Evolutionary conservation across 208 protist genomes (phyloP).

Genomic region (Leishmania martiniquensis): DNA sequence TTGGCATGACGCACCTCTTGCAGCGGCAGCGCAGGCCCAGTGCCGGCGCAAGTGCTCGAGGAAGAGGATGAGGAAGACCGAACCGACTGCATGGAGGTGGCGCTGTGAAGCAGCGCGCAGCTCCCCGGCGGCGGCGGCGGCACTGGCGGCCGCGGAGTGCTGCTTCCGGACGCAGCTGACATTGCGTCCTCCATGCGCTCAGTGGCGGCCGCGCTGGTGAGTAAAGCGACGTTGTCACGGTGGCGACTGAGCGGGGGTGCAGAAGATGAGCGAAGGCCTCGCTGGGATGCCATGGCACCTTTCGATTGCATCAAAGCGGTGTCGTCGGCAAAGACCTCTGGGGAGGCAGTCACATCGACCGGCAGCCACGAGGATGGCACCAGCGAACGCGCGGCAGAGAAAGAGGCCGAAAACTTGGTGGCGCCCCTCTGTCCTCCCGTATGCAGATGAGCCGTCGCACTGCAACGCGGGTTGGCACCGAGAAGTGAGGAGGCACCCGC

Average conservation of each 20-base stretch:
- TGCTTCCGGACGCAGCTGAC: conserved; percentile 1
- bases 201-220: not conserved
- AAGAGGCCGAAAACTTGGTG: not conserved
- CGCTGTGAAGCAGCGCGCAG: conserved; percentile 15
- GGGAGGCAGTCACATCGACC: not conserved
- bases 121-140: conserved; percentile 10
- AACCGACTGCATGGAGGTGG: not conserved
- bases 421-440: not conserved
- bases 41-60: not conserved
- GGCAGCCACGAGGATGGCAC: conserved; percentile 20
- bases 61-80: conserved; percentile 4
- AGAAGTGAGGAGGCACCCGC: not conserved
- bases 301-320: not conserved
- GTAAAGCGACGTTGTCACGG: not conserved
- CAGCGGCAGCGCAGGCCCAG: conserved; percentile 11
- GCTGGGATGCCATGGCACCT: not conserved
- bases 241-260: not conserved
- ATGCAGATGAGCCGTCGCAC: not conserved
- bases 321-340: not conserved
- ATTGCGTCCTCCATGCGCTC: not conserved
- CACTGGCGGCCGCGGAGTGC: conserved; percentile 4
- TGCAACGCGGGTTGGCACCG: not conserved
- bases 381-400: conserved; percentile 6
- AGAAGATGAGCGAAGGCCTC: not conserved
- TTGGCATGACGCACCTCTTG: conserved; percentile 5